Evolutionary conservation across 176 grass and related monocot species (phyloP), one percentile per base, ranked within the genome.

Genomic region (Dactylis glomerata): DNA sequence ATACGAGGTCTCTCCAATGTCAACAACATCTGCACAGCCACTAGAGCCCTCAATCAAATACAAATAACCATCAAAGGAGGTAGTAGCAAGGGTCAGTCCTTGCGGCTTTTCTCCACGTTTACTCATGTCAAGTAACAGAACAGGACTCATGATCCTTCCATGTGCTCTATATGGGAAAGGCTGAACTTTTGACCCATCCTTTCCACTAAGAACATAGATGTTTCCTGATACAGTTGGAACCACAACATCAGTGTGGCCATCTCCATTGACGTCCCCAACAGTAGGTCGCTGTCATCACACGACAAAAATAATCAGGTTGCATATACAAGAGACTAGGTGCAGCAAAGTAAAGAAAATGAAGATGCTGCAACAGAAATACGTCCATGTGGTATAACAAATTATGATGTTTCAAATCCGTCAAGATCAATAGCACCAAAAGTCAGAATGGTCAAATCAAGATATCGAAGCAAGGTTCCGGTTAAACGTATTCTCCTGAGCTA

Each of bases 1-100:
- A 73, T 86, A 98, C 92, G 95, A 95, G 49, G 95, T 98, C 67
- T 97, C 95, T 62, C 95, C 95, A 70, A 97, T 94, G 87, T 97
- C 95, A 75, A 97, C 84, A 81, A 92, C 95, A 89, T 97, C 95
- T 59, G 95, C 81, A 86, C 95, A 97, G 54, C 87, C 92, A 68
- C 90, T 97, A 23, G 88, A 89, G 68, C 95, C 95, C 89, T 97
- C 95, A 23, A 97, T 91, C 84, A 97, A 88, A 88, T 97, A 97
- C 11, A 97, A 75, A 81, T 97, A 97, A 52, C 95, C 95, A 82
- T 97, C 95, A 47, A 97, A 97, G 30, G 95, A 97, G 17, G 95
- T 86, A 30, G 91, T 87, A 65, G 92, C 90, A 88, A 97, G 90
- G 76, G 95, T 97, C 75, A 97, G 82, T 44, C 90, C 95, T 70